Percentiles rank a stretch among this genome's conserved stretches.
These are phyloP conservation scores for Suillus cothurnatus DNA, from an alignment of 768 basidiomycete species.

Conservation along the genomic window DNA sequence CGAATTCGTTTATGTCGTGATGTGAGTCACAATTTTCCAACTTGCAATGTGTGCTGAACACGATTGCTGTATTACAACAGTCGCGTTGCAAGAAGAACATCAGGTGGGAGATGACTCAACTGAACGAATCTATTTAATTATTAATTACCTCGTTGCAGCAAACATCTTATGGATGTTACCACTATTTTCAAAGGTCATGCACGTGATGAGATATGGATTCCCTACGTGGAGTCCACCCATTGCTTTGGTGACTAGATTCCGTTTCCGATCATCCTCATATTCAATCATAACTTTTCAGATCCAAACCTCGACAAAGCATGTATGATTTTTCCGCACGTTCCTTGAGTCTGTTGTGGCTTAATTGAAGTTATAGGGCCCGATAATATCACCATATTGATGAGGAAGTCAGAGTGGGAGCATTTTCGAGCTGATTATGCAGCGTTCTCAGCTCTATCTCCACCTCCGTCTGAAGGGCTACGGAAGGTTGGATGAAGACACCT, in stretches of 20 bases:
- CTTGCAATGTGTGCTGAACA: not conserved
- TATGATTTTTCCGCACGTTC: conserved; percentile 12
- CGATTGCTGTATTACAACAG: conserved; percentile 12
- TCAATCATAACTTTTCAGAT: not conserved
- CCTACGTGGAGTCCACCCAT: conserved; percentile 21
- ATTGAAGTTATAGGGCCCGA: conserved; percentile 23
- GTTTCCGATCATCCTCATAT: not conserved
- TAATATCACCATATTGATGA: conserved; percentile 13
- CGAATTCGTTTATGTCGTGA: conserved; percentile 47
- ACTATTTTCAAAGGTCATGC: not conserved
- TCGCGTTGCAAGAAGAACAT: conserved; percentile 22
- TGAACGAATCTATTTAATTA: not conserved
- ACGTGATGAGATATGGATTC: conserved; percentile 19
- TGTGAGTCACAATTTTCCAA: conserved; percentile 27
- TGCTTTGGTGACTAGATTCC: conserved; percentile 21
- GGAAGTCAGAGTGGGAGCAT: conserved; percentile 20
- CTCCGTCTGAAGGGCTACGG: not conserved
- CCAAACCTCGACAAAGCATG: not conserved
- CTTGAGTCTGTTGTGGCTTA: not conserved
- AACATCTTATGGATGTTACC: conserved; percentile 13
- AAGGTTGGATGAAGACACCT: not conserved
- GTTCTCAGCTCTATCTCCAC: conserved; percentile 6
- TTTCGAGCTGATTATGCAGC: conserved; percentile 8
- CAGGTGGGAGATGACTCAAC: conserved; percentile 11
- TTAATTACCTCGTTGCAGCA: conserved; percentile 12